Percentiles rank a stretch among this genome's conserved stretches.
Evolutionary conservation across 805 yeast genomes (phyloP).

Genomic region (Candida insectorum): DNA sequence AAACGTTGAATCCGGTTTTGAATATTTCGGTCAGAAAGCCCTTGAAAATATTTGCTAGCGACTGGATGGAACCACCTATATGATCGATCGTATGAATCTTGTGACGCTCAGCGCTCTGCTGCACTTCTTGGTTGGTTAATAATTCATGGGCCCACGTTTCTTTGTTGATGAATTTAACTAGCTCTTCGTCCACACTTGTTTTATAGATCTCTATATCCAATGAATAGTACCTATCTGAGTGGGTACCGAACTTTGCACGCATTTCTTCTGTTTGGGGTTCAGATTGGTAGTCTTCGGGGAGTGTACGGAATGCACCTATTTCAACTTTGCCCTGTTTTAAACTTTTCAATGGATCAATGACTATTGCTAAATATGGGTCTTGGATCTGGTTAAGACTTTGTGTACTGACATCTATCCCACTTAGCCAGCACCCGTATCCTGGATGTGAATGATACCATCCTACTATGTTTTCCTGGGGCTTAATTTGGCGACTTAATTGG

Average conservation of each 20-base stretch:
- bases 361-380: slow-evolving; percentile 88
- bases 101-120: background rate
- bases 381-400: slow-evolving; percentile 86
- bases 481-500: slow-evolving; percentile 39
- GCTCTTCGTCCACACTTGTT: slow-evolving; percentile 24
- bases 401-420: slow-evolving; percentile 90
- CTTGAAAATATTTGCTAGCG: background rate
- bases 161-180: slow-evolving; percentile 11
- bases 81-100: background rate
- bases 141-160: slow-evolving; percentile 15
- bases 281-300: slow-evolving; percentile 33
- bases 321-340: slow-evolving; percentile 62
- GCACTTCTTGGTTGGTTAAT: slow-evolving; percentile 6
- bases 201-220: slow-evolving; percentile 60
- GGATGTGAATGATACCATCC: slow-evolving; percentile 99
- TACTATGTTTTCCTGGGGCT: slow-evolving; percentile 62
- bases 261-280: slow-evolving; percentile 36
- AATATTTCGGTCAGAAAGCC: background rate
- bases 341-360: slow-evolving; percentile 78
- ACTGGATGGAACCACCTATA: background rate
- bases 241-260: slow-evolving; percentile 65
- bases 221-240: slow-evolving; percentile 66
- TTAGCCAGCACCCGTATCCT: slow-evolving; percentile 94
- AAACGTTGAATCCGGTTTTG: background rate
- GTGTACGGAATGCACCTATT: slow-evolving; percentile 86